Evolutionary conservation across 371 early-diverging fungal genomes (phyloP).

Genomic region (Fennellomyces sp.): DNA sequence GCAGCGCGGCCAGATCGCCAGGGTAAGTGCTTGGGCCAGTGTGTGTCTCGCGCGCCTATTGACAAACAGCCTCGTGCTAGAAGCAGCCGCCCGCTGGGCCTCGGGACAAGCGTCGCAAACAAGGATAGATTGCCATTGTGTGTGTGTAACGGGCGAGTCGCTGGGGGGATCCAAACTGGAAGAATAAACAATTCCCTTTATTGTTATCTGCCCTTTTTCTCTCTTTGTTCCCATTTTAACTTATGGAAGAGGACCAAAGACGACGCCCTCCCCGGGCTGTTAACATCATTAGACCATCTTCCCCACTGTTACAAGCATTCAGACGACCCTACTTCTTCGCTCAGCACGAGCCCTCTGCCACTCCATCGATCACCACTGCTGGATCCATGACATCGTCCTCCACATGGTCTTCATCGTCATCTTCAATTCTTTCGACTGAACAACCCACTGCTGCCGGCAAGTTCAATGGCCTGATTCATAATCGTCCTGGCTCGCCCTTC

Average conservation of each 20-base stretch:
- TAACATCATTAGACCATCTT: conserved; percentile 26
- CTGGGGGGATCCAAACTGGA: neutral
- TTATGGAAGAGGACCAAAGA: conserved; percentile 10
- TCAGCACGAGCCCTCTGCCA: conserved; percentile 4
- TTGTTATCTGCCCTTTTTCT: neutral
- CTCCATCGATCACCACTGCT: conserved; percentile 10
- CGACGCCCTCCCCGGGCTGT: conserved; percentile 33
- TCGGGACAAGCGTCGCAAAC: conserved; percentile 12
- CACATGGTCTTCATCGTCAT: conserved; percentile 21
- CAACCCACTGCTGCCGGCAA: neutral
- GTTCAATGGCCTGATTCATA: conserved; percentile 4
- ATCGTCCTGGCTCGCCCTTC: conserved; percentile 9
- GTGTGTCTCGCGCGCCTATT: too few species aligned
- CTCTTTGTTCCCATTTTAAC: neutral
- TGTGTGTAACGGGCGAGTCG: neutral
- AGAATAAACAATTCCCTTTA: neutral
- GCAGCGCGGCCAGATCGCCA: conserved; percentile 4
- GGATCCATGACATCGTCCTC: conserved; percentile 13
- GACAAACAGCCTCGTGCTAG: neutral
- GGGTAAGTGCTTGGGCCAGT: neutral
- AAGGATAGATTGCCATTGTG: conserved; percentile 3
- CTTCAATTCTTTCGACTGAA: conserved; percentile 10
- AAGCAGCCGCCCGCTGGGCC: conserved; percentile 4
- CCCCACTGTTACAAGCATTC: conserved; percentile 18
- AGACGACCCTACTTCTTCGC: conserved; percentile 12